Conservation (phyloP, 306 rosid species). For the Fagus sylvatica region DNA sequence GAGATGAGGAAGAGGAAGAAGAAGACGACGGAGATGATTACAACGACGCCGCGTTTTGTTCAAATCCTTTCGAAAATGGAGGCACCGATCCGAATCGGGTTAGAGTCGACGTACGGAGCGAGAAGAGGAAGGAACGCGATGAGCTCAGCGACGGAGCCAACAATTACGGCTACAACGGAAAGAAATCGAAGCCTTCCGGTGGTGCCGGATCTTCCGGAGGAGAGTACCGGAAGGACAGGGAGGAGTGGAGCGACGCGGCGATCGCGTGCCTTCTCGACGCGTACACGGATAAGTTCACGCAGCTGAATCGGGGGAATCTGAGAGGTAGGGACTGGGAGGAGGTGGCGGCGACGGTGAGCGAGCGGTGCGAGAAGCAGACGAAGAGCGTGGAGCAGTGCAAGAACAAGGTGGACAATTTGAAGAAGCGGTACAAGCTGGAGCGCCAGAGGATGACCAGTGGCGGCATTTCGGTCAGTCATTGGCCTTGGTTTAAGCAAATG, state of each 20-base stretch:
- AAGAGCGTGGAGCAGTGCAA: slow-evolving; percentile 97
- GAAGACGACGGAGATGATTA: slow-evolving; percentile 52
- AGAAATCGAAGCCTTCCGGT: slow-evolving; percentile 42
- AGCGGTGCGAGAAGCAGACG: slow-evolving; percentile 70
- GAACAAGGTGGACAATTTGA: slow-evolving; percentile 90
- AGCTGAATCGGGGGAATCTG: slow-evolving; percentile 87
- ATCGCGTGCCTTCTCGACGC: slow-evolving; percentile 82
- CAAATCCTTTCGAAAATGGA: slow-evolving; percentile 58
- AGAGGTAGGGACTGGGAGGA: slow-evolving; percentile 98
- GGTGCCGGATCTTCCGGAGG: slow-evolving; percentile 27
- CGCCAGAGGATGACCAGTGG: slow-evolving; percentile 83
- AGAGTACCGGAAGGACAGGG: slow-evolving; percentile 88
- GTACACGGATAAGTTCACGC: slow-evolving; percentile 88
- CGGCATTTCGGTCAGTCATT: slow-evolving; percentile 66
- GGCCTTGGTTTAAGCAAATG: slow-evolving; percentile 98
- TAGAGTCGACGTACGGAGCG: slow-evolving; percentile 33
- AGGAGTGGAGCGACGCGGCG: slow-evolving; percentile 98
- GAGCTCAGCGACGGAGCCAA: slow-evolving; percentile 60
- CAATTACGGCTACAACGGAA: slow-evolving; percentile 53
- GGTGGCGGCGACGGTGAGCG: slow-evolving; percentile 80
- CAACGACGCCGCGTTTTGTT: slow-evolving; percentile 43
- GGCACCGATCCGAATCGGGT: slow-evolving; percentile 46
- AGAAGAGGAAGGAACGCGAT: slow-evolving; percentile 69
- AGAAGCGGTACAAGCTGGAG: slow-evolving; percentile 92
- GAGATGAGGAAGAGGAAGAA: slow-evolving; percentile 30